phyloP scores from a whole-genome alignment of 805 yeast genomes.

The Ogataea populi-albae region DNA sequence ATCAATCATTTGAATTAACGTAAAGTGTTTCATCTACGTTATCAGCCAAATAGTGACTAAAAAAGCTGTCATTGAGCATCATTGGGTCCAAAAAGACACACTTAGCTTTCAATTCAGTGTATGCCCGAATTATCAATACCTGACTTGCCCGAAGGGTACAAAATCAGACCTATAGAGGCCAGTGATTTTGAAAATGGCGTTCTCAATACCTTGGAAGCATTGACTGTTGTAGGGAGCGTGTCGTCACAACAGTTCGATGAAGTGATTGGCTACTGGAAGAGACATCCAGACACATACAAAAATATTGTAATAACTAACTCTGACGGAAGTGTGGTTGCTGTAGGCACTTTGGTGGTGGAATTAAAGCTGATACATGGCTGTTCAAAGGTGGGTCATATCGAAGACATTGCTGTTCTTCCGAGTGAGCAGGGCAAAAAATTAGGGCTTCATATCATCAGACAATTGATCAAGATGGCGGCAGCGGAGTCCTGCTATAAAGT shows the following conservation, averaged over 20 bases:
- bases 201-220: slow-evolving; percentile 56
- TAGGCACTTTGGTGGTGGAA: slow-evolving; percentile 81
- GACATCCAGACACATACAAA: slow-evolving; percentile 52
- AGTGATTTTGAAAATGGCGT: slow-evolving; percentile 64
- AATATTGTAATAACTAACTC: slow-evolving; percentile 64
- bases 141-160: slow-evolving; percentile 62
- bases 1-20: too few species aligned
- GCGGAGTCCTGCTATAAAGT: slow-evolving; percentile 77
- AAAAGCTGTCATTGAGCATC: too few species aligned
- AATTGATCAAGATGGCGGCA: slow-evolving; percentile 58
- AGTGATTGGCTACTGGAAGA: slow-evolving; percentile 58
- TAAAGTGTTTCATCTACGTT: too few species aligned
- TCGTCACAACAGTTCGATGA: slow-evolving; percentile 45
- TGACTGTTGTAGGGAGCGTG: slow-evolving; percentile 84
- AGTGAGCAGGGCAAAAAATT: slow-evolving; percentile 80
- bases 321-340: slow-evolving; percentile 62
- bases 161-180: slow-evolving; percentile 52
- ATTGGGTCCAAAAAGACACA: too few species aligned
- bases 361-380: slow-evolving; percentile 79
- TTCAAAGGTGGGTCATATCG: slow-evolving; percentile 89
- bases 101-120: too few species aligned
- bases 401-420: slow-evolving; percentile 80
- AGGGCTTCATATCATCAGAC: slow-evolving; percentile 65
- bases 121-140: slow-evolving; percentile 4
- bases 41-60: too few species aligned